phyloP scores from a whole-genome alignment of 2,329 filamentous ascomycete genomes.

The Aspergillus intermedius region DNA sequence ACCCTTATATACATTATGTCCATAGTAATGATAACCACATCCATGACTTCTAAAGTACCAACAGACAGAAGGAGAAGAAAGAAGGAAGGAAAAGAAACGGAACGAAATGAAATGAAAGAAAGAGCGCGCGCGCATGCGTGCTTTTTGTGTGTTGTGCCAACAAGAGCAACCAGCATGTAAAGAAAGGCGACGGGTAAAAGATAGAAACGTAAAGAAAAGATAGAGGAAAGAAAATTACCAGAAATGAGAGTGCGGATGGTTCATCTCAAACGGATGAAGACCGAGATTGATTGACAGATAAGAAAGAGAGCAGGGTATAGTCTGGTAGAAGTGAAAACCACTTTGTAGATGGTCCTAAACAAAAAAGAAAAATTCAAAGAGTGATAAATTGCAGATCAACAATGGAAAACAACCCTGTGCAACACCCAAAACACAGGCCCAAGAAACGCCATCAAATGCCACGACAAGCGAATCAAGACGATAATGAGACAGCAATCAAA shows the following conservation, averaged over 20 bases:
- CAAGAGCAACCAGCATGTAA: too few species aligned
- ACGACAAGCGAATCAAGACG: background rate
- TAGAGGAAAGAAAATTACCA: too few species aligned
- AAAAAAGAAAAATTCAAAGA: background rate
- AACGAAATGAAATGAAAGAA: background rate
- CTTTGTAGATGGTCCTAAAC: background rate
- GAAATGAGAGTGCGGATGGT: too few species aligned
- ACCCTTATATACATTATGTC: slow-evolving; percentile 4
- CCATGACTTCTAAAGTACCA: background rate
- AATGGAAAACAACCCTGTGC: background rate
- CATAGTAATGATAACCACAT: background rate
- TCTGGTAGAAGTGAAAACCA: too few species aligned
- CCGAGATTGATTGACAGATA: too few species aligned
- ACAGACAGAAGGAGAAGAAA: slow-evolving; percentile 1
- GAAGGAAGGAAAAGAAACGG: slow-evolving; percentile 1
- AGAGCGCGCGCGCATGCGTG: background rate
- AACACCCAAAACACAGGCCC: background rate
- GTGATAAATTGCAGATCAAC: background rate
- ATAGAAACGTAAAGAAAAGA: too few species aligned
- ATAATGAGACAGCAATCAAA: background rate
- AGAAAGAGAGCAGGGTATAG: too few species aligned
- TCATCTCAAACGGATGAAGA: too few species aligned
- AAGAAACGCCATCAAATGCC: slow-evolving; percentile 2
- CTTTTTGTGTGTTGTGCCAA: too few species aligned
- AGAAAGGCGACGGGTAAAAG: too few species aligned